These are phyloP conservation scores for Dichotomopilus funicola DNA, from an alignment of 2,329 filamentous ascomycete genomes.

Conservation along the genomic window DNA sequence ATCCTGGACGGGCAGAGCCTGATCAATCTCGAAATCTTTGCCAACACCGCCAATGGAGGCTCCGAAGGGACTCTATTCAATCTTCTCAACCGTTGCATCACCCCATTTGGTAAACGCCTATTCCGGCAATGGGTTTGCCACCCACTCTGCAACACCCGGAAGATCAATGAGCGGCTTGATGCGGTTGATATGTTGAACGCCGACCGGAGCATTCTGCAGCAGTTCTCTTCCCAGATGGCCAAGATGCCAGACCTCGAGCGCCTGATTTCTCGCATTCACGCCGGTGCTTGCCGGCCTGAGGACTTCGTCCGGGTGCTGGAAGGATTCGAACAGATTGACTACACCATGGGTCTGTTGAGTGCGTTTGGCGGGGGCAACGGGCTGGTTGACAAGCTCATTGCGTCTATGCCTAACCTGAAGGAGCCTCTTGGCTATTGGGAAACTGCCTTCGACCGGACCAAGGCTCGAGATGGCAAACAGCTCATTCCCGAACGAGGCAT, in stretches of 20 bases:
- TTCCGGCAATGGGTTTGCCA: conserved; percentile 98
- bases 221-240: conserved; percentile 79
- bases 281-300: conserved; percentile 78
- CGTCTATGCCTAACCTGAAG: conserved; percentile 77
- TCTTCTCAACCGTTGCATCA: conserved; percentile 88
- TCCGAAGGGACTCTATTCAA: conserved; percentile 81
- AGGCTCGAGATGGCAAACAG: conserved; percentile 71
- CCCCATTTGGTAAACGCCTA: conserved; percentile 92
- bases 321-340: conserved; percentile 96
- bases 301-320: conserved; percentile 93
- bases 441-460: conserved; percentile 77
- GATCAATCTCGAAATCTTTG: conserved; percentile 95
- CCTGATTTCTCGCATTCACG: conserved; percentile 89
- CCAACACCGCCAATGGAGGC: conserved; percentile 84
- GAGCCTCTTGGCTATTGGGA: conserved; percentile 78
- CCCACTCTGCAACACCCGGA: conserved; percentile 75
- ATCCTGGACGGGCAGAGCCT: conserved; percentile 93
- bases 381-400: conserved; percentile 75
- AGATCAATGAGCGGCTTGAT: conserved; percentile 90
- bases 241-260: conserved; percentile 93
- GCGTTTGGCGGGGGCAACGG: conserved; percentile 71
- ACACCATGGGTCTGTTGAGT: conserved; percentile 75
- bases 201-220: conserved; percentile 71
- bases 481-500: conserved; percentile 81
- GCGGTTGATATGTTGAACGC: conserved; percentile 90